Base-by-base conservation (phyloP, 2,329 filamentous ascomycete species). In the Claviceps paspali region DNA sequence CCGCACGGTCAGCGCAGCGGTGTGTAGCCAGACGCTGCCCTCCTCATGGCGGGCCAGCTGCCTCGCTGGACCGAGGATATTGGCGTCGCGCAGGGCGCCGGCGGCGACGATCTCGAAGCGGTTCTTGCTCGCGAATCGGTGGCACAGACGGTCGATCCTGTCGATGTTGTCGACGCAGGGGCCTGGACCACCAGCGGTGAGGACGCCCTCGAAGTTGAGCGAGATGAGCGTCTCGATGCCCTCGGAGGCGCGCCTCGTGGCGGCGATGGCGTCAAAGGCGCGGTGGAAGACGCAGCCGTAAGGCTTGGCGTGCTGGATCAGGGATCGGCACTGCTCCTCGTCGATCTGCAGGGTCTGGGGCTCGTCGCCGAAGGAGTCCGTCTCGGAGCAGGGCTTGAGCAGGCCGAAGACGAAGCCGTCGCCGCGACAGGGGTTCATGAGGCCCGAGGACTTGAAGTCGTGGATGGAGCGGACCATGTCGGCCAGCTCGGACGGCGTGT, bases 361-460 rank as follows among this genome's bases (percentile, higher is more conserved):
- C 1, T 11, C 9, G 9, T 29, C 28, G 26, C n/a, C 29, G 29
- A 21, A n/a, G 18, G 34, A 14, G 5, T 34, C 34, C 3, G 35
- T 45, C 2, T 40, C 31, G 3, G 28, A 26, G 15, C 37, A 31
- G 17, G 41, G 36, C 24, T 37, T 41, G 10, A 74, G 43, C 2
- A 68, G 52, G 4, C 70, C 70, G 44, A 75, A 71, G 6, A 76
- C 70, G 44, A 76, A 75, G 1, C 68, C 68, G 43, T 75, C 71
- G 4, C 67, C 68, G 11, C 57, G 55, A 2, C 46, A 43, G 0
- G 52, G 43, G 19, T 57, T 46, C 36, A 74, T 47, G 3, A 60
- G 40, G 0, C 57, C 57, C 0, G 56, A 48, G 1, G 45, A 45
- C 33, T 55, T 59, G 47, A 72, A 62, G 0, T 32, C 42, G 0